These are phyloP conservation scores for Globisporangium mamillatum DNA, from an alignment of 352 stramenopile genomes.

Conservation along the genomic window DNA sequence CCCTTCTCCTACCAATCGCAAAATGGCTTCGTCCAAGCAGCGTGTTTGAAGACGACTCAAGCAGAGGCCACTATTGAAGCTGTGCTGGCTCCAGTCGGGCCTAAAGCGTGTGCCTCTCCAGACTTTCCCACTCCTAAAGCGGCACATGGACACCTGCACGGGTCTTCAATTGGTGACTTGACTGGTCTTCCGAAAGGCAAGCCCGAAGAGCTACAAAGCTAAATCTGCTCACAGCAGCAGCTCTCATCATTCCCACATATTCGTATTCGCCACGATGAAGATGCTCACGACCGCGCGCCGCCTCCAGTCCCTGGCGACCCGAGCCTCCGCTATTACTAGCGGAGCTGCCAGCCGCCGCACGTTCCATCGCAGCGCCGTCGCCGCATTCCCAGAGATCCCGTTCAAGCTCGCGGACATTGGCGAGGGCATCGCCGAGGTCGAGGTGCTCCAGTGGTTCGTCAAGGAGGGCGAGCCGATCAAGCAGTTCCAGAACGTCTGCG, in stretches of 20 bases:
- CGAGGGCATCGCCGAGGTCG: slow-evolving; percentile 98
- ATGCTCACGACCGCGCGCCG: slow-evolving; percentile 15
- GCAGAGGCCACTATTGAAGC: slow-evolving; percentile 8
- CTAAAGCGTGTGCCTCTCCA: slow-evolving; percentile 6
- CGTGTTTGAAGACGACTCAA: slow-evolving; percentile 7
- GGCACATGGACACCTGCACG: background rate
- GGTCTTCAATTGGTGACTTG: slow-evolving; percentile 13
- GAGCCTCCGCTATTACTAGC: background rate
- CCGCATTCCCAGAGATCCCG: slow-evolving; percentile 66
- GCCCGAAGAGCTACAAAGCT: background rate
- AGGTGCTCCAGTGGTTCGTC: slow-evolving; percentile 98
- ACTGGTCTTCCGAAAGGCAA: background rate
- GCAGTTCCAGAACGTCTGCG: slow-evolving; percentile 97
- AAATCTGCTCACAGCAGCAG: background rate
- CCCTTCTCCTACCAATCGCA: background rate
- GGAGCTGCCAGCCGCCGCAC: background rate
- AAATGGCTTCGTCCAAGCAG: background rate
- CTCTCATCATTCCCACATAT: slow-evolving; percentile 18
- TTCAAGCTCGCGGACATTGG: slow-evolving; percentile 97
- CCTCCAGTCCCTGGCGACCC: slow-evolving; percentile 11
- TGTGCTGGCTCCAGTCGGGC: background rate
- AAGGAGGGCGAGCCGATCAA: slow-evolving; percentile 87
- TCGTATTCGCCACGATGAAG: slow-evolving; percentile 9
- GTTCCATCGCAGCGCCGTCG: slow-evolving; percentile 48
- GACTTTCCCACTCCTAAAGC: background rate